Conservation (phyloP, 2,329 filamentous ascomycete genomes). For the Nigrospora oryzae region DNA sequence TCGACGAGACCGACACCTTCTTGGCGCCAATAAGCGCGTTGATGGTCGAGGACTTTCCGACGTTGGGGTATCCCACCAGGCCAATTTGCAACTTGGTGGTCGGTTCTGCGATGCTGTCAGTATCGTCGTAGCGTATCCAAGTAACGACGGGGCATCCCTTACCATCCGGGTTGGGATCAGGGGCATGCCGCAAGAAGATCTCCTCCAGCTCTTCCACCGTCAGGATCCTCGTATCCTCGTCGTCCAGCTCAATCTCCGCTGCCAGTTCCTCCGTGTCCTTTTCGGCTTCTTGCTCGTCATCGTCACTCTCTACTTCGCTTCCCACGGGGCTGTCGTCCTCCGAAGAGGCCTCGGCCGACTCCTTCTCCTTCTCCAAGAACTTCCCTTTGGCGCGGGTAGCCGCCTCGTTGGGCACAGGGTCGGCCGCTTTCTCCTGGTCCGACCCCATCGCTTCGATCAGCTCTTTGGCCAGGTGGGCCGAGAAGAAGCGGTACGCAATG, state of each 20-base stretch:
- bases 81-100: constrained; percentile 76
- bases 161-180: constrained; percentile 45
- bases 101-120: constrained; percentile 23
- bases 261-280: constrained; percentile 24
- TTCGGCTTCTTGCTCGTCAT: constrained; percentile 16
- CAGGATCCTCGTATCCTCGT: constrained; percentile 68
- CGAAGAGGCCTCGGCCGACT: constrained; percentile 12
- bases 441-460: constrained; percentile 64
- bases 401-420: constrained; percentile 18
- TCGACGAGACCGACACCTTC: constrained; percentile 96
- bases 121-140: background rate
- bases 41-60: constrained; percentile 98
- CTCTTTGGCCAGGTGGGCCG: constrained; percentile 84
- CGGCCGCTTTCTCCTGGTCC: constrained; percentile 38
- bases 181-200: constrained; percentile 73
- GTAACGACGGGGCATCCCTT: constrained; percentile 13
- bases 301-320: background rate
- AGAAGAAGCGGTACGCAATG: constrained; percentile 95
- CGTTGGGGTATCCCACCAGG: constrained; percentile 95
- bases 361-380: background rate
- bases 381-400: constrained; percentile 21
- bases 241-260: constrained; percentile 29
- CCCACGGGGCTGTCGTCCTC: constrained; percentile 6
- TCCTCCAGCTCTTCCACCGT: constrained; percentile 89
- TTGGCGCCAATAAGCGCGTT: constrained; percentile 97